Percentiles rank a stretch among this genome's conserved stretches.
These are phyloP conservation scores for Pseudogymnoascus sp. DNA, from an alignment of 2,329 filamentous ascomycete genomes.

Conservation along the genomic window DNA sequence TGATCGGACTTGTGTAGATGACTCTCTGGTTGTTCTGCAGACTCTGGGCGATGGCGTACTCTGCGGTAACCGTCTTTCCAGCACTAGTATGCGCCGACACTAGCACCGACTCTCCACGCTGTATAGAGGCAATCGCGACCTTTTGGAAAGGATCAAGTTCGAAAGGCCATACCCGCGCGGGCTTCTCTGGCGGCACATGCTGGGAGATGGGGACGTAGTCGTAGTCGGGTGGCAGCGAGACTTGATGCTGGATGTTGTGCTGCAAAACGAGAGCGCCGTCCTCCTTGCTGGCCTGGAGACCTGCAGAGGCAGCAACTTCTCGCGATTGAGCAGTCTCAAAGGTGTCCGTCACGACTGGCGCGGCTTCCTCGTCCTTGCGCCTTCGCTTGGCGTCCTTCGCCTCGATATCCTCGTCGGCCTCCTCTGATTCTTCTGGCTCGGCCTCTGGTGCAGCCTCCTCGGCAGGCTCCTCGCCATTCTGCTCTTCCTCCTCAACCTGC, in stretches of 20 bases:
- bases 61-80: slow-evolving; percentile 95
- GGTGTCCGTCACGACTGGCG: slow-evolving; percentile 79
- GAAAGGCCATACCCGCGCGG: slow-evolving; percentile 79
- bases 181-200: slow-evolving; percentile 82
- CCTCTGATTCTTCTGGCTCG: slow-evolving; percentile 28
- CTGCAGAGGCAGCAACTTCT: slow-evolving; percentile 62
- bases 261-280: slow-evolving; percentile 66
- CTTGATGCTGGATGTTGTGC: slow-evolving; percentile 98
- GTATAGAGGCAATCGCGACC: slow-evolving; percentile 86
- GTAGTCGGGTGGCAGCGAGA: slow-evolving; percentile 88
- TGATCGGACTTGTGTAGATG: slow-evolving; percentile 99
- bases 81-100: slow-evolving; percentile 97
- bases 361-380: slow-evolving; percentile 54
- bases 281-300: slow-evolving; percentile 23
- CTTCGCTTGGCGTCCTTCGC: slow-evolving; percentile 52
- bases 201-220: slow-evolving; percentile 90
- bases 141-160: slow-evolving; percentile 96
- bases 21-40: slow-evolving; percentile 95
- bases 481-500: slow-evolving; percentile 34
- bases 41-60: slow-evolving; percentile 96
- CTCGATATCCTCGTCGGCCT: slow-evolving; percentile 35
- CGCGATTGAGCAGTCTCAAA: slow-evolving; percentile 93
- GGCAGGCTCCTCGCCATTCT: slow-evolving; percentile 58
- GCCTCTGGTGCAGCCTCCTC: slow-evolving; percentile 14
- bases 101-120: slow-evolving; percentile 90